Evolutionary conservation across 2,329 filamentous ascomycete species (phyloP).

Genomic region (Sporothrix protearum): DNA sequence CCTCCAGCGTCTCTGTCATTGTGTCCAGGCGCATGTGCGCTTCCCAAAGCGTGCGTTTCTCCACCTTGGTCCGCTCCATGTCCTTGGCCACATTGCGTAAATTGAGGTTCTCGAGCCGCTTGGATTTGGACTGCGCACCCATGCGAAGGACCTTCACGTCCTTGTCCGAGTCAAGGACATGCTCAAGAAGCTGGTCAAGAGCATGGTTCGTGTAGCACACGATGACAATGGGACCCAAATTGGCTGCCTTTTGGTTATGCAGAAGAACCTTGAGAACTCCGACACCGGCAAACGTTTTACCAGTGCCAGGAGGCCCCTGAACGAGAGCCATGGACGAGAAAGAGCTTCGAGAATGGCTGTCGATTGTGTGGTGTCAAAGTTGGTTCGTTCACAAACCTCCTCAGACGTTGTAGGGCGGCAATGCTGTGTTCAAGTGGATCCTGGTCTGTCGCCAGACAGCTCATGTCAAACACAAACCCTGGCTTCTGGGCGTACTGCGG

Average conservation of each 20-base stretch:
- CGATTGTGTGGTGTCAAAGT: conserved; percentile 52
- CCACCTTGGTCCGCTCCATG: conserved; percentile 37
- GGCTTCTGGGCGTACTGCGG: conserved; percentile 49
- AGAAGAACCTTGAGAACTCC: conserved; percentile 56
- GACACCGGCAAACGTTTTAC: conserved; percentile 61
- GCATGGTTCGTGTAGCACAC: conserved; percentile 52
- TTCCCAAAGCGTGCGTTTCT: background rate
- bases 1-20: background rate
- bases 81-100: conserved; percentile 41
- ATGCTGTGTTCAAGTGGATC: conserved; percentile 23
- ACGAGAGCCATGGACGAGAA: conserved; percentile 55
- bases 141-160: conserved; percentile 57
- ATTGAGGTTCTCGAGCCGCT: conserved; percentile 48
- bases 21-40: background rate
- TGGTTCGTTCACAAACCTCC: conserved; percentile 37
- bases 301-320: conserved; percentile 68
- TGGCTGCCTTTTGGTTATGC: conserved; percentile 38
- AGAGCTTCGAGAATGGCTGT: conserved; percentile 52
- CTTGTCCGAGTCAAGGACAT: conserved; percentile 47
- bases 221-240: conserved; percentile 45
- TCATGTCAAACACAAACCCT: conserved; percentile 50
- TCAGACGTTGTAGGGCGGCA: conserved; percentile 18
- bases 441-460: conserved; percentile 30
- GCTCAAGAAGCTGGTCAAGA: conserved; percentile 57
- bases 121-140: conserved; percentile 56